phyloP scores from a whole-genome alignment of 73 alveolate genomes.

The Paramecium sonneborni region DNA sequence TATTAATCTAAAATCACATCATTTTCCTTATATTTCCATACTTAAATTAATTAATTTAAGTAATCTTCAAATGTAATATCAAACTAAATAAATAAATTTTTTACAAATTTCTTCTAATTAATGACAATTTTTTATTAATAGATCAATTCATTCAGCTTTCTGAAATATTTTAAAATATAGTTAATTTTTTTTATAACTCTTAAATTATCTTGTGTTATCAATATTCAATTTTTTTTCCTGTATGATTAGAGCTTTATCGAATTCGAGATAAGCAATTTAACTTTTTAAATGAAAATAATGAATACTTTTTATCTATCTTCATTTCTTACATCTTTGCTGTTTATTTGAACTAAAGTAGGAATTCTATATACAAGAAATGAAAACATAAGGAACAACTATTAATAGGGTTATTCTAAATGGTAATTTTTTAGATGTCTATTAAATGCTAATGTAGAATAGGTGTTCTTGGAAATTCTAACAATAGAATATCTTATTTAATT shows the following conservation, averaged over 20 bases:
- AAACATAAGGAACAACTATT: slow-evolving; percentile 64
- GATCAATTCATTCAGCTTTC: not conserved
- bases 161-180: slow-evolving; percentile 22
- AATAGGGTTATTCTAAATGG: slow-evolving; percentile 75
- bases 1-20: not conserved
- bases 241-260: slow-evolving; percentile 86
- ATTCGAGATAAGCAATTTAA: slow-evolving; percentile 84
- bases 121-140: not conserved
- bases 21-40: not conserved
- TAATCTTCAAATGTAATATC: not conserved
- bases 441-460: slow-evolving; percentile 60
- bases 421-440: slow-evolving; percentile 81
- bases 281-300: slow-evolving; percentile 6
- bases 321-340: slow-evolving; percentile 82
- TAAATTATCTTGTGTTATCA: slow-evolving; percentile 43
- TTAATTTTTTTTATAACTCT: slow-evolving; percentile 21
- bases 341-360: slow-evolving; percentile 86
- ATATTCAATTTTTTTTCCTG: slow-evolving; percentile 66
- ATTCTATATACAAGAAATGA: slow-evolving; percentile 93
- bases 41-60: not conserved
- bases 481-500: slow-evolving; percentile 32
- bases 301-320: slow-evolving; percentile 74
- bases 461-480: slow-evolving; percentile 48
- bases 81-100: not conserved
- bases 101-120: not conserved